Evolutionary conservation across 495 filamentous ascomycete genomes (phyloP), one percentile per base, ranked within the genome.

Genomic region (Xylaria longipes): DNA sequence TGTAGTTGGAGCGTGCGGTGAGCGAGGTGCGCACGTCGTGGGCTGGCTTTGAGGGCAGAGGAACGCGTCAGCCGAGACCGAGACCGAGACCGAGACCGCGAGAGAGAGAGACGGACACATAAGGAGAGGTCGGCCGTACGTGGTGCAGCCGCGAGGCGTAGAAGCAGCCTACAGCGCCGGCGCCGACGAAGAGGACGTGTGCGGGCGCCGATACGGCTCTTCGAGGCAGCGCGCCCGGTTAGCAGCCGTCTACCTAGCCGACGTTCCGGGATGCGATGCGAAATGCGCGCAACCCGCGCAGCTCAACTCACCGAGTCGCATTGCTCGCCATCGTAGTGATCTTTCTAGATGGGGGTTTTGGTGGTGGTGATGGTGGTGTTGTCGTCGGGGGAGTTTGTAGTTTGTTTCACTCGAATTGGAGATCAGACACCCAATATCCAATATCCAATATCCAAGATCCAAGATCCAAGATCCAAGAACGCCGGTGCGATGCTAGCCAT

Each of bases 101-200:
- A 27, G 1, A 27, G 46, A 41, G 25, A 35, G 22, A n/a, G 39
- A 31, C 6, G 15, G 25, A 25, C 3, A n/a, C 6, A 25, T 20
- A 9, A 20, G 46, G 20, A 1, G 25, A 25, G 22, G 65, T 7
- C 0, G 43, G 81, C 74, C 82, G 73, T 75, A 84, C 85, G 72
- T 84, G 81, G 71, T 88, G 86, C 45, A 89, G 76, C 41, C 87
- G 80, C 17, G 86, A 88, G 29, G 86, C 87, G 70, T 89, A 89
- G 79, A 89, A 89, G 68, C 86, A 87, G 37, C 87, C 87, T 25
- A 89, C 86, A 58, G 87, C 87, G 52, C 87, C 87, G 25, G 87
- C 87, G 69, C 87, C 87, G 64, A 89, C 84, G 68, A 89, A 85
- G 70, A 89, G 80, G 70, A 88, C 80, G 62, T 86, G 79, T n/a